phyloP scores from a whole-genome alignment of 345 rosid species.

The Rhizophora apiculata region DNA sequence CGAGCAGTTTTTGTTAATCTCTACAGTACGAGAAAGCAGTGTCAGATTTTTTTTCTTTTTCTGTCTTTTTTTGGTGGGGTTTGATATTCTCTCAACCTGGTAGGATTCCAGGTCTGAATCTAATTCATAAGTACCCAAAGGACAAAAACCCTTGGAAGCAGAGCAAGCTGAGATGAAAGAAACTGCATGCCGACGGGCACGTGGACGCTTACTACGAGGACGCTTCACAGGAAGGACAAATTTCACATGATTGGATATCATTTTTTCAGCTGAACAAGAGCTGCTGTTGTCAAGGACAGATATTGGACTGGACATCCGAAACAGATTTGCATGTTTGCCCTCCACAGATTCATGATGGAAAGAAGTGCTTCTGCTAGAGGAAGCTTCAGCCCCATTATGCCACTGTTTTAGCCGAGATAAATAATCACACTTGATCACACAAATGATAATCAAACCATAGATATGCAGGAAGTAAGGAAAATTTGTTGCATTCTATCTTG shows the following conservation, averaged over 20 bases:
- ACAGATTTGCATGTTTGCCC: conserved; percentile 40
- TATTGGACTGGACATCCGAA: conserved; percentile 59
- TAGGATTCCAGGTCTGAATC: conserved; percentile 10
- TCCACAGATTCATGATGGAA: conserved; percentile 26
- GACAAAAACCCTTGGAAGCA: conserved; percentile 3
- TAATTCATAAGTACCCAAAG: conserved; percentile 9
- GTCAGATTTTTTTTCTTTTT: conserved; percentile 31
- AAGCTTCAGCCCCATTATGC: conserved; percentile 32
- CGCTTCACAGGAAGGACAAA: conserved; percentile 49
- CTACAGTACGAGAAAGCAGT: conserved; percentile 25
- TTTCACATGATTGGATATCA: conserved; percentile 22
- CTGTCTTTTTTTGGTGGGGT: conserved; percentile 14
- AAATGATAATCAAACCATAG: conserved; percentile 3
- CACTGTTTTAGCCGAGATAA: conserved; percentile 27
- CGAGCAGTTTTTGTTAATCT: conserved; percentile 19
- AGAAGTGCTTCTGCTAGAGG: conserved; percentile 32
- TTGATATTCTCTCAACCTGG: conserved; percentile 4
- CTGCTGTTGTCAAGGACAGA: conserved; percentile 64
- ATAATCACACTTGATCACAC: conserved; percentile 29
- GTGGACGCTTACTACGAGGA: conserved; percentile 70
- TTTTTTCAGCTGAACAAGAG: conserved; percentile 51
- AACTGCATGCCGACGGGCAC: conserved; percentile 24
- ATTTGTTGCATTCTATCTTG: no score
- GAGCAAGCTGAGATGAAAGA: conserved; percentile 6
- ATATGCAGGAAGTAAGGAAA: not conserved